Conservation (phyloP, 75 land plant species). For the Pinus taeda region DNA sequence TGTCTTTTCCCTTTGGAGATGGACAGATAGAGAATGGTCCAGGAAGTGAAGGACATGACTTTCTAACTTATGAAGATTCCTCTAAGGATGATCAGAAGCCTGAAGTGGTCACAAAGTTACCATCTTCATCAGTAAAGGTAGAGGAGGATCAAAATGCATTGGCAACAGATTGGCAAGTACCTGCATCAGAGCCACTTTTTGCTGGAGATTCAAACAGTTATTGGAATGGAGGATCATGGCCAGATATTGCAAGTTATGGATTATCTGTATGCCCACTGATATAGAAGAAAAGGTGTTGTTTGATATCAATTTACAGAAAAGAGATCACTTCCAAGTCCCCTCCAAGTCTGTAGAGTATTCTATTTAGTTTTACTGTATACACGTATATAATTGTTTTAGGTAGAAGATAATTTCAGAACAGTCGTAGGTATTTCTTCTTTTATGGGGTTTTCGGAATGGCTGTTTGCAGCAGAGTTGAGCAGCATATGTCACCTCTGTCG, state of each 20-base stretch:
- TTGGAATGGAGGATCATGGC: conserved; percentile 8
- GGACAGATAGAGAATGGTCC: conserved; percentile 3
- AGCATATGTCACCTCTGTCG: conserved; percentile 10
- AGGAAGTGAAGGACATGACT: conserved; percentile 3
- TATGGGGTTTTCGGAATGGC: neutral
- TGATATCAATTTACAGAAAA: neutral
- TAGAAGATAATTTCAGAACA: neutral
- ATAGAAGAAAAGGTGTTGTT: conserved; percentile 4
- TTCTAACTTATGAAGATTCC: conserved; percentile 5
- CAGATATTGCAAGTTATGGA: conserved; percentile 2
- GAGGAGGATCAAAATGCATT: conserved; percentile 8
- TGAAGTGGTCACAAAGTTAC: conserved; percentile 3
- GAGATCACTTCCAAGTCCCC: neutral
- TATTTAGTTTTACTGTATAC: conserved; percentile 11
- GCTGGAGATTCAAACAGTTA: conserved; percentile 4
- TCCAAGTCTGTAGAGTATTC: neutral
- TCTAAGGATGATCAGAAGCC: conserved; percentile 7
- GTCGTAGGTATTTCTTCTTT: conserved; percentile 1
- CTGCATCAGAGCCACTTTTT: conserved; percentile 2
- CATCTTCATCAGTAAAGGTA: conserved; percentile 7
- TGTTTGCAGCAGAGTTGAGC: conserved; percentile 17
- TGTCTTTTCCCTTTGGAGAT: conserved; percentile 7
- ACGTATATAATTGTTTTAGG: neutral
- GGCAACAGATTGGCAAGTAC: conserved; percentile 11
- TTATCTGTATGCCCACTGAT: conserved; percentile 4